Evolutionary conservation across 1,284 basidiomycete genomes (phyloP).

Genomic region (Coniophora puteana): DNA sequence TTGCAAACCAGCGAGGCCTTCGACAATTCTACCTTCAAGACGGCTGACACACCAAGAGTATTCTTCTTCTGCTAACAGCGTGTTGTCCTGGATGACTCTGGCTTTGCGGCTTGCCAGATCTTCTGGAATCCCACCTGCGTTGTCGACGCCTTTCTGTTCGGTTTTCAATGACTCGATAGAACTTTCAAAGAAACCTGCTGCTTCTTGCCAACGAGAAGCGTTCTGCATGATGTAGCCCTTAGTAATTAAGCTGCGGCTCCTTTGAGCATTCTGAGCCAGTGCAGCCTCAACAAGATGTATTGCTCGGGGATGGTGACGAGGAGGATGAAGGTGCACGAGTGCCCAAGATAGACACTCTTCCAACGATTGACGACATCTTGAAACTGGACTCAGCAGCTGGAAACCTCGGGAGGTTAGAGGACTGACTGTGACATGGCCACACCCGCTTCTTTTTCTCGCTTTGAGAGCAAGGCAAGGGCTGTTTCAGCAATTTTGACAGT

Average conservation of each 20-base stretch:
- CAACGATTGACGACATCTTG: too few species aligned
- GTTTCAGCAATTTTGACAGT: constrained; percentile 70
- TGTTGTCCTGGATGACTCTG: too few species aligned
- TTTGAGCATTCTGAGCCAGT: constrained; percentile 57
- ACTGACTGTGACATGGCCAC: too few species aligned
- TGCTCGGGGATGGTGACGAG: constrained; percentile 86
- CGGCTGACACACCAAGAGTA: constrained; percentile 83
- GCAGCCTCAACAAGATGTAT: constrained; percentile 71
- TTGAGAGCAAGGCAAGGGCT: constrained; percentile 58
- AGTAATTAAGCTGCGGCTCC: constrained; percentile 69
- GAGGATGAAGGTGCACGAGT: constrained; percentile 84
- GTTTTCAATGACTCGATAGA: constrained; percentile 46
- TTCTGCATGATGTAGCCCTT: constrained; percentile 73
- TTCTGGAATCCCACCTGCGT: too few species aligned
- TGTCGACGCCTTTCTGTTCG: constrained; percentile 54
- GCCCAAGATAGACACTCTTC: too few species aligned
- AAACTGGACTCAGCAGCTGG: too few species aligned
- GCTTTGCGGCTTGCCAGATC: too few species aligned
- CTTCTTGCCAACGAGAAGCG: constrained; percentile 67
- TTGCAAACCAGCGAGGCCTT: constrained; percentile 48
- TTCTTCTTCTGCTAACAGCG: constrained; percentile 84
- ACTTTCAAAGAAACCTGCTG: constrained; percentile 56
- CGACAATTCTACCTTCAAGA: too few species aligned
- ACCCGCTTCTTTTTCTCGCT: too few species aligned
- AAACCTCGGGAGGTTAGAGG: too few species aligned